These are phyloP conservation scores for Alternaria novae-zelandiae DNA, from an alignment of 2,329 filamentous ascomycete species.

Conservation along the genomic window DNA sequence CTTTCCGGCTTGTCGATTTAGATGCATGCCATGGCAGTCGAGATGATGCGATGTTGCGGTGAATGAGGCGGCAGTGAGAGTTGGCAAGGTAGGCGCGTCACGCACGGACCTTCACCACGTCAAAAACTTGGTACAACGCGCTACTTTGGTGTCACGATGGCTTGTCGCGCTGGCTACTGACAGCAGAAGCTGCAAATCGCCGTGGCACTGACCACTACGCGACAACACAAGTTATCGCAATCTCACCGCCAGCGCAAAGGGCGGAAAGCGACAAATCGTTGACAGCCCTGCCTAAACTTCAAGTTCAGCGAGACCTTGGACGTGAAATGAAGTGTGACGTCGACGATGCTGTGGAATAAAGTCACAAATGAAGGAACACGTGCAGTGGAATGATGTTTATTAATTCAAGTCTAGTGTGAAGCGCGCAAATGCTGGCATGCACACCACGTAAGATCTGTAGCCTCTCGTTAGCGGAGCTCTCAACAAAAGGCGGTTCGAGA, in stretches of 20 bases:
- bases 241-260: constrained; percentile 3
- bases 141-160: neutral
- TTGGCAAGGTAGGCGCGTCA: neutral
- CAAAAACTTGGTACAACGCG: neutral
- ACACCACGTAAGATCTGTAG: neutral
- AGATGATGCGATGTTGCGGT: constrained; percentile 11
- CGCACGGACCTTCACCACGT: constrained; percentile 16
- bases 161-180: neutral
- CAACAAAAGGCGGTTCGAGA: neutral
- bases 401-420: neutral
- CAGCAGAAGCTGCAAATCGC: neutral
- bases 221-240: neutral
- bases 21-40: constrained; percentile 10
- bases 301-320: neutral
- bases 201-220: neutral
- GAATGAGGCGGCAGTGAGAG: neutral
- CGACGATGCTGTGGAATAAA: neutral
- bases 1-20: constrained; percentile 17
- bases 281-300: neutral
- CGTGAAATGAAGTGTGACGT: neutral
- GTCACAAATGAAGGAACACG: neutral
- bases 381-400: neutral
- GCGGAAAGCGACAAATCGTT: neutral
- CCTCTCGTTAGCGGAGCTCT: constrained; percentile 11
- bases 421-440: neutral